Percentiles rank a stretch among this genome's conserved stretches.
Evolutionary conservation across 75 land plant genomes (phyloP).

Genomic region (Chamaecyparis obtusa): DNA sequence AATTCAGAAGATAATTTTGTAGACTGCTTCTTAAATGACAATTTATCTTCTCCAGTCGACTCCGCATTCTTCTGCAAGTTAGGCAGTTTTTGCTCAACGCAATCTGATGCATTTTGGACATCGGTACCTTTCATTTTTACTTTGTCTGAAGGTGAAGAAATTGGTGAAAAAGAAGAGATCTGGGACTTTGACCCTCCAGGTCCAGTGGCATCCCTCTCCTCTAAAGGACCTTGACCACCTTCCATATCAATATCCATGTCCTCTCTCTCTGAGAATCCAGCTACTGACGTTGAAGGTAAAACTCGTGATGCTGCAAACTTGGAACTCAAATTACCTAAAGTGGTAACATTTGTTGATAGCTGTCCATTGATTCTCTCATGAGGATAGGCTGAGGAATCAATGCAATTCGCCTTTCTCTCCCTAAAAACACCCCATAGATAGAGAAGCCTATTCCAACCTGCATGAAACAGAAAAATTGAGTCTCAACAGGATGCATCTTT

Average conservation of each 20-base stretch:
- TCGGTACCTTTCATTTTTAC: not conserved
- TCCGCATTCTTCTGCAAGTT: not conserved
- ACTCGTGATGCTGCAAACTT: not conserved
- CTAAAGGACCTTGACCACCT: not conserved
- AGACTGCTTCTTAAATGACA: conserved; percentile 3
- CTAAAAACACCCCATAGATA: conserved; percentile 70
- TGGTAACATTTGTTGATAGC: not conserved
- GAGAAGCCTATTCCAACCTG: conserved; percentile 77
- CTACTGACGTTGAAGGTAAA: conserved; percentile 5
- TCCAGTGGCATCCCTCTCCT: not conserved
- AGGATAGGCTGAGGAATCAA: not conserved
- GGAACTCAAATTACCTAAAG: not conserved
- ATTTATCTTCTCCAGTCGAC: not conserved
- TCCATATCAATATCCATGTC: conserved; percentile 8
- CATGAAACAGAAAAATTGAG: conserved; percentile 4
- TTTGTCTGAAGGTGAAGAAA: not conserved
- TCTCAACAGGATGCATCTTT: not conserved
- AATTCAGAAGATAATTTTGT: conserved; percentile 1
- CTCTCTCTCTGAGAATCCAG: not conserved
- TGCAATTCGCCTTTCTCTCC: conserved; percentile 30
- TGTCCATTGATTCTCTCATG: conserved; percentile 9
- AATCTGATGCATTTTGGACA: not conserved
- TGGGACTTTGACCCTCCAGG: not conserved
- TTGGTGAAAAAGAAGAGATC: not conserved
- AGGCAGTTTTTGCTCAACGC: conserved; percentile 1